Conservation (phyloP, 805 yeast species). For the Candida patagonica region DNA sequence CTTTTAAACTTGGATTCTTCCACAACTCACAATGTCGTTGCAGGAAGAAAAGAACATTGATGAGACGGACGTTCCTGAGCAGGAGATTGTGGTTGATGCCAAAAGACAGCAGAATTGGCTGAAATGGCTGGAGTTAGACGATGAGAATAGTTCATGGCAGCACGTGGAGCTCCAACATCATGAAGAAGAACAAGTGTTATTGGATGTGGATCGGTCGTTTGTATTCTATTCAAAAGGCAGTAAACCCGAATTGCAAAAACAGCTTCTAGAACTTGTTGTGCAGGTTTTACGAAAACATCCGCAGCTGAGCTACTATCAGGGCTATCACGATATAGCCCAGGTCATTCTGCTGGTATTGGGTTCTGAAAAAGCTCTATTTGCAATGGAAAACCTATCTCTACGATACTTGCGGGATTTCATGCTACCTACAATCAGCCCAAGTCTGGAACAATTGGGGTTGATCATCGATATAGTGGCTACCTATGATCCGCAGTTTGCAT, state of each 20-base stretch:
- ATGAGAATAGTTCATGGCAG: neutral
- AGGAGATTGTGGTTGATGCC: neutral
- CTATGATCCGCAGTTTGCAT: constrained; percentile 39
- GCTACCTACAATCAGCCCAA: constrained; percentile 58
- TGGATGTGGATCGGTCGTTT: constrained; percentile 73
- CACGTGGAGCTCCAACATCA: constrained; percentile 35
- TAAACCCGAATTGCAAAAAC: constrained; percentile 13
- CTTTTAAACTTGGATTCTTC: too few relatives aligned
- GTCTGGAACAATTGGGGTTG: constrained; percentile 55
- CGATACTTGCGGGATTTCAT: constrained; percentile 73
- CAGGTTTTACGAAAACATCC: constrained; percentile 54
- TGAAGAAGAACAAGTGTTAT: constrained; percentile 70
- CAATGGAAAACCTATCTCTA: constrained; percentile 50
- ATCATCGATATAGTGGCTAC: constrained; percentile 52
- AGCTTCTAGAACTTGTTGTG: constrained; percentile 38
- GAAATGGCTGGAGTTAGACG: constrained; percentile 30
- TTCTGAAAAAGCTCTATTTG: constrained; percentile 22
- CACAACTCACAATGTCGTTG: too few relatives aligned
- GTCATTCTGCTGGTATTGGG: constrained; percentile 49
- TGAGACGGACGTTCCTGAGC: too few relatives aligned
- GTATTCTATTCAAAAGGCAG: constrained; percentile 31
- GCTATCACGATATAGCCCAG: constrained; percentile 80
- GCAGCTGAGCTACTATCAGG: constrained; percentile 72
- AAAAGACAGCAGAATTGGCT: constrained; percentile 37
- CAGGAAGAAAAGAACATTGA: too few relatives aligned